Evolutionary conservation across 2,329 filamentous ascomycete species (phyloP), one percentile per base, ranked within the genome.

Genomic region (Curvularia hawaiiensis): DNA sequence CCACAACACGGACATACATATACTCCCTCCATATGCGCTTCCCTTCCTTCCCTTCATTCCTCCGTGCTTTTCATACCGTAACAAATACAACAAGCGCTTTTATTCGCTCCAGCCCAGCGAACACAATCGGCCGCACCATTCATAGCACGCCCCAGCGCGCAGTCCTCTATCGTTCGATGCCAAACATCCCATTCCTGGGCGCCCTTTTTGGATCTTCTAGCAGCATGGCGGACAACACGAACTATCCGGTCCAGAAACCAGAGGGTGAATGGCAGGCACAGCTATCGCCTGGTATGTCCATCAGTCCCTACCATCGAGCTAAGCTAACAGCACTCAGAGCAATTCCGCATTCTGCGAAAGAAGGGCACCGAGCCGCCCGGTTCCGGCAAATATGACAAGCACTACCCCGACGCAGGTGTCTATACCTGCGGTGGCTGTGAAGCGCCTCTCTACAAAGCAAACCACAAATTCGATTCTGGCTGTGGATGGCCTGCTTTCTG

Each of bases 401-500:
- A 97, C 82, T 85, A 88, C 74, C 88, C 92, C 1, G 78, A 83
- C 0, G 73, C 84, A 5, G 96, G 95, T 56, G 85, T 92, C 53
- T 99, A 98, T 80, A 88, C 84, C 45, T 99, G 95, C 78, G 91
- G 90, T 18, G 95, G 86, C 51, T 99, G 95, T 82, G 78, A 88
- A 28, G 85, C 92, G 8, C 93, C 95, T 5, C 86, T 99, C 18
- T 99, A 99, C 85, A 94, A 88, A 77, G 93, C 95, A 28, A 84
- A 84, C 62, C 93, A 97, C 79, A 99, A 99, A 78, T 99, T 99
- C 84, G 91, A 91, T 77, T 96, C 91, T 18, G 92, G 92, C 41
- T 99, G 95, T 78, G 95, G 95, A 60, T 99, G 95, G 95, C 95
- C 95, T 0, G 95, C 95, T 12, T 99, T 98, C 79, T 99, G 94